Percentiles rank a stretch among this genome's conserved stretches.
Evolutionary conservation across 768 basidiomycete species (phyloP).

Genomic region (Agaricus subrufescens): DNA sequence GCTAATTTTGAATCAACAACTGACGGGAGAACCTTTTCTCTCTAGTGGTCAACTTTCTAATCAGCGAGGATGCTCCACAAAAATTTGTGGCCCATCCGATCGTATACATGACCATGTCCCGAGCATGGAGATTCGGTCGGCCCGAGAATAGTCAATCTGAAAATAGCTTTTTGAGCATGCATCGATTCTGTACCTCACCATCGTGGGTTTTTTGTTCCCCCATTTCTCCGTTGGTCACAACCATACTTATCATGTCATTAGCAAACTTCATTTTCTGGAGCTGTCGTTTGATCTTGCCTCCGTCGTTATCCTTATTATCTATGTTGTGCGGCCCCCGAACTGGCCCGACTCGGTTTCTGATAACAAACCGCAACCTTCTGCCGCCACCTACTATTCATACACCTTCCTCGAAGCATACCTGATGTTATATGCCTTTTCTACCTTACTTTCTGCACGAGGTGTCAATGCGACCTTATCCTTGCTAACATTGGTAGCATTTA

Average conservation of each 20-base stretch:
- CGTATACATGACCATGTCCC: constrained; percentile 30
- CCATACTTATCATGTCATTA: constrained; percentile 16
- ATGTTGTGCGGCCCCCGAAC: constrained; percentile 3
- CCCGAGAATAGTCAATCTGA: background rate
- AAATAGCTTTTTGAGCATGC: background rate
- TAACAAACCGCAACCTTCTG: background rate
- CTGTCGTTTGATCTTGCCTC: constrained; percentile 20
- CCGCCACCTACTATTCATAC: background rate
- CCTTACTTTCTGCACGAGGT: background rate
- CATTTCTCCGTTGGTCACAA: background rate
- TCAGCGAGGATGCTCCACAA: constrained; percentile 24
- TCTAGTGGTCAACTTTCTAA: constrained; percentile 41
- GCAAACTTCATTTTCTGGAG: constrained; percentile 42
- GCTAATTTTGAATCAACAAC: background rate
- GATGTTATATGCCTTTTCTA: constrained; percentile 3
- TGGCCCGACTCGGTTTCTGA: constrained; percentile 2
- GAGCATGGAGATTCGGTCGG: constrained; percentile 35
- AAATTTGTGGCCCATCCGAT: constrained; percentile 36
- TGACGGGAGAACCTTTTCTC: background rate
- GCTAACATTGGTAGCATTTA: constrained; percentile 34
- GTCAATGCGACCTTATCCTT: constrained; percentile 23
- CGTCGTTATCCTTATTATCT: background rate
- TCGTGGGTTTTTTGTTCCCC: background rate
- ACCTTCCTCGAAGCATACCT: background rate
- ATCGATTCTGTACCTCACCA: constrained; percentile 9